Base-by-base conservation (phyloP, 2,329 filamentous ascomycete genomes). In the Hymenoscyphus fructigenus region DNA sequence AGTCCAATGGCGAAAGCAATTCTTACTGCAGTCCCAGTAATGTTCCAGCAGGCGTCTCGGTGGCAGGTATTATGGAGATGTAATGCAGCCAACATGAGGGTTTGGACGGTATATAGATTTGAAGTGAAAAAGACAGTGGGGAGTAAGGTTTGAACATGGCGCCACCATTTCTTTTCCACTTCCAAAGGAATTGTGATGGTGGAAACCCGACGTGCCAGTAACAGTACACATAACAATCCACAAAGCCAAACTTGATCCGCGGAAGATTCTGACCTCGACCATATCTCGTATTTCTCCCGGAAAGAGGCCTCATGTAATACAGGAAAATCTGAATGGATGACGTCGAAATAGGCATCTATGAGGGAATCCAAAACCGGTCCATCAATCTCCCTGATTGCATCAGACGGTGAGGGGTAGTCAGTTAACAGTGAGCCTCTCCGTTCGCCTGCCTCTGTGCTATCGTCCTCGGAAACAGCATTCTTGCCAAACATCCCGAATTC, bases 11-110 rank as follows among this genome's bases (percentile, higher is more conserved):
- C 79, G 44, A 78, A 76, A n/a, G 77, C 78, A 61, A 81, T 79
- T 36, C 79, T 76, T 6, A 79, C 72, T 1, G 79, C 78, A 7
- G 78, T 77, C 12, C 79, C 79, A 0, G 79, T 79, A 60, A 81
- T 72, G 59, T 78, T 81, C 79, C 79, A 81, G n/a, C 65, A 68
- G 23, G 64, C 65, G 68, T 81, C 79, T 41, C 78, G 75, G 65
- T 79, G 78, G 68, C 79, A 79, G 1, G 78, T 79, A 68, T 81
- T 80, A 72, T 81, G 79, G 32, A 81, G 77, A 65, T 81, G 79
- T 5, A 80, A 68, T 10, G 78, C 76, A 7, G 78, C 76, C 10
- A 81, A 75, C 70, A 81, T 70, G 55, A 81, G 71, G 3, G 78
- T 77, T 70, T 80, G 78, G 10, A 81, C 75, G 0, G 79, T 77